Evolutionary conservation across 106 monocot species (phyloP), one percentile per base, ranked within the genome.

Genomic region (Posidonia australis): DNA sequence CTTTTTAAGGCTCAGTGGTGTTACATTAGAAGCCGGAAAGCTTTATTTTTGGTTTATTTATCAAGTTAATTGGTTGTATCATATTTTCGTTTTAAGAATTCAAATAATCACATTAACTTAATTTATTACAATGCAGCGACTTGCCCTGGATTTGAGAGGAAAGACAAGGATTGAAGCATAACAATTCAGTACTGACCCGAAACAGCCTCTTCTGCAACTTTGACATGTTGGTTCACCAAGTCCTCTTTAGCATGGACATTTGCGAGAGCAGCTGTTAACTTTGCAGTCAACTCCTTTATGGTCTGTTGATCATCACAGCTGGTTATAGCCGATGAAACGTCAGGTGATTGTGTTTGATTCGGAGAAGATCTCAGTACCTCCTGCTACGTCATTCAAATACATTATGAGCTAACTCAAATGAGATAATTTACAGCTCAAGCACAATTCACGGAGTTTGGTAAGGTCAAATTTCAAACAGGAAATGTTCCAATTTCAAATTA

Each of bases 201-300:
- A 73, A 93, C 86, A 64, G 93, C 93, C 68, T 93, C 93, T 79
- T 93, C 93, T 31, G 88, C 81, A 58, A 93, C 88, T 77, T 79
- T 93, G 24, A 79, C 69, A 51, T 93, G 85, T 61, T 89, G 85
- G 48, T 81, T 85, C 28, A 86, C 78, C 62, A 89, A 70, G 18
- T 86, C 88, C 65, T 93, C 93, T 75, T 93, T 88, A n/a, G 76
- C 82, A 58, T 26, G 80, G 56, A 93, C 71, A 63, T 54, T 77
- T 56, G 68, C 51, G 69, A 88, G 80, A 46, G 92, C 88, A 60
- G 83, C 58, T 3, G 88, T 72, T 46, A 93, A 67, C 59, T 83
- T 81, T 71, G 83, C 88, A 16, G 63, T 79, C 78, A 93, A 73
- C 42, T 59, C 72, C 65, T 75, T 74, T 19, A 79, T 44, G 29